Evolutionary conservation across 352 stramenopile species (phyloP), one percentile per base, ranked within the genome.

Genomic region (Phytophthora tubulina): DNA sequence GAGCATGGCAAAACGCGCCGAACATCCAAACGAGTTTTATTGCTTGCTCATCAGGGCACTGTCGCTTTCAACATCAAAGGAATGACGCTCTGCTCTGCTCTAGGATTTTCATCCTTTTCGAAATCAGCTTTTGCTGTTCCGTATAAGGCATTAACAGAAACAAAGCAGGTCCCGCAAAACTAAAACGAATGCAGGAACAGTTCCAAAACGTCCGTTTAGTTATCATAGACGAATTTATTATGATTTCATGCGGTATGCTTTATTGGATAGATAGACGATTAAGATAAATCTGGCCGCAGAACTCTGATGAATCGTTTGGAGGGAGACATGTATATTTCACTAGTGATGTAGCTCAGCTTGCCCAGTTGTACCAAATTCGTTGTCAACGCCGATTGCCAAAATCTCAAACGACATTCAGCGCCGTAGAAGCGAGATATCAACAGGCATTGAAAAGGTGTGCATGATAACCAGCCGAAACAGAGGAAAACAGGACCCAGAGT

Each of bases 41-140:
- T 50, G 6, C 14, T 60, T 27, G 17, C 21, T 0, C 53, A 50
- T 21, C 53, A 60, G 13, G 38, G 53, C 11, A 60, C 53, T 3
- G 38, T 38, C 4, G 53, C 53, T 3, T 50, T 50, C 15, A 61
- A 51, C 17, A 61, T 61, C n/a, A 61, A 61, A 33, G 50, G 53
- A n/a, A 17, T 3, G 14, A 51, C 53, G 1, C 11, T 51, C 1
- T 50, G 38, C 3, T 39, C 53, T 6, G 53, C 53, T 1, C 21
- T 61, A 30, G 10, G 4, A n/a, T 49, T 50, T 11, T 14, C 53
- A 5, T 50, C 53, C 4, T 50, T 60, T 15, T 35, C 52, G 17
- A 31, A 9, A 4, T 57, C 50, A 6, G 13, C 48, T 6, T 54
- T 54, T 11, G 21, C 30, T 3, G 48, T 54, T 4, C 17, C 27